Conservation (phyloP, 2,329 filamentous ascomycete species). For the Cytospora chrysosperma region DNA sequence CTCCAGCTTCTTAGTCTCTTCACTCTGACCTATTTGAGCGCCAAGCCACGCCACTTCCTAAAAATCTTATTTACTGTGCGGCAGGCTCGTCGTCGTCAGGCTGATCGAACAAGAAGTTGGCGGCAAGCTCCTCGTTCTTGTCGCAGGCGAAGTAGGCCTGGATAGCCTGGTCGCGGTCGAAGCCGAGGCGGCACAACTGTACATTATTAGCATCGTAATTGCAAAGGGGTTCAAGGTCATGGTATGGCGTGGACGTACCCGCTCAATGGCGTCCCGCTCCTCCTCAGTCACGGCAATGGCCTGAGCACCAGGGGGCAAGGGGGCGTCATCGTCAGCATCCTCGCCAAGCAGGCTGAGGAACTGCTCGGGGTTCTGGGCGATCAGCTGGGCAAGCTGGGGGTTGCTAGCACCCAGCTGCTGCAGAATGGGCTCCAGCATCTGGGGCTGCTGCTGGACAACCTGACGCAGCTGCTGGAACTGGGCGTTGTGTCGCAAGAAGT, state of each 20-base stretch:
- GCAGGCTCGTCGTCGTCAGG: conserved; percentile 71
- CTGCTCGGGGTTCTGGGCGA: conserved; percentile 87
- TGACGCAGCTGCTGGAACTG: conserved; percentile 98
- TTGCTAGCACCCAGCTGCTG: conserved; percentile 95
- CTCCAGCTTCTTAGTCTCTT: background rate
- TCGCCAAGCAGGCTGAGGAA: conserved; percentile 90
- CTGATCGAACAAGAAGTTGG: conserved; percentile 97
- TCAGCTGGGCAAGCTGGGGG: conserved; percentile 88
- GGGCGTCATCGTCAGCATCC: conserved; percentile 79
- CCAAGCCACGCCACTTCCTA: background rate
- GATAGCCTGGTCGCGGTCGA: conserved; percentile 88
- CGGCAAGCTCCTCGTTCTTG: conserved; percentile 97
- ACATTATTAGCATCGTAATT: conserved; percentile 17
- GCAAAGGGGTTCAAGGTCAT: conserved; percentile 13
- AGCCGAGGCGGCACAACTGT: conserved; percentile 87
- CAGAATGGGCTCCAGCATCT: conserved; percentile 97
- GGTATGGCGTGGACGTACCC: conserved; percentile 55
- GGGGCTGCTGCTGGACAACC: conserved; percentile 94
- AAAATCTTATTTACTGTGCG: conserved; percentile 37
- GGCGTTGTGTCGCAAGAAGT: conserved; percentile 91
- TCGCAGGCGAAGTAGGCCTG: conserved; percentile 99
- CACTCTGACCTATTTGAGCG: background rate
- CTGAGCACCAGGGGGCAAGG: conserved; percentile 83
- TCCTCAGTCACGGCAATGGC: conserved; percentile 91
- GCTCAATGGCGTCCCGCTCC: conserved; percentile 94